A percentile compares a stretch with the other conserved stretches of the same genome.
These are phyloP conservation scores for Astrocystis sublimbata DNA, from an alignment of 495 filamentous ascomycete species.

Conservation along the genomic window DNA sequence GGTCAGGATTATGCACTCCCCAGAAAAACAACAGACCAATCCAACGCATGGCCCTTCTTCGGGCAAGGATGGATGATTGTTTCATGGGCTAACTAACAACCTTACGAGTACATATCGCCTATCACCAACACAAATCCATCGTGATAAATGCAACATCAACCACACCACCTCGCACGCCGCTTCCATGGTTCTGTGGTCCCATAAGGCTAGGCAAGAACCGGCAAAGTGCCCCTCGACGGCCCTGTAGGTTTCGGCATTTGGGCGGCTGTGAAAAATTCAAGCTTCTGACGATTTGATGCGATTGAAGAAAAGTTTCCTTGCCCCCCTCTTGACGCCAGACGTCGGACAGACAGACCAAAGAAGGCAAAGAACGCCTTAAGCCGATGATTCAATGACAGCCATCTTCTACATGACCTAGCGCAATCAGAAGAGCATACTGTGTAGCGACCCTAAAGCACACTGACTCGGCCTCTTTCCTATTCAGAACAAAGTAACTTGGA, in stretches of 20 bases:
- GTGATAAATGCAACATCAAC: slow-evolving; percentile 10
- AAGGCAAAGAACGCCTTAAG: background rate
- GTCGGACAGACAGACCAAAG: background rate
- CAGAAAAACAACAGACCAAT: slow-evolving; percentile 8
- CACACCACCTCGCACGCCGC: slow-evolving; percentile 1
- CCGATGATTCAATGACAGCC: background rate
- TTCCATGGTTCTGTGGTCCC: slow-evolving; percentile 6
- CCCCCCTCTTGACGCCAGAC: background rate
- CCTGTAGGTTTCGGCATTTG: slow-evolving; percentile 21
- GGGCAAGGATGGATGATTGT: slow-evolving; percentile 5
- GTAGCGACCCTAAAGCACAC: too few relatives aligned
- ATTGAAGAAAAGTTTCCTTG: background rate
- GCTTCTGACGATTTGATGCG: slow-evolving; percentile 4
- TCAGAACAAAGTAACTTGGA: background rate
- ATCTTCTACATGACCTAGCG: background rate
- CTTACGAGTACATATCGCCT: slow-evolving; percentile 4
- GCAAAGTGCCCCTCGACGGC: background rate
- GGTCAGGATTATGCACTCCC: background rate
- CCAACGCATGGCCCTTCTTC: background rate
- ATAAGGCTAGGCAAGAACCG: slow-evolving; percentile 4
- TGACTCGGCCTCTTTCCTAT: background rate
- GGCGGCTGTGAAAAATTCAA: slow-evolving; percentile 15
- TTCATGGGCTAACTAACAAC: slow-evolving; percentile 6
- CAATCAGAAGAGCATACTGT: background rate
- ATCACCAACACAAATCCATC: background rate